Evolutionary conservation across 495 filamentous ascomycete genomes (phyloP).

Genomic region (Talaromyces adpressus): DNA sequence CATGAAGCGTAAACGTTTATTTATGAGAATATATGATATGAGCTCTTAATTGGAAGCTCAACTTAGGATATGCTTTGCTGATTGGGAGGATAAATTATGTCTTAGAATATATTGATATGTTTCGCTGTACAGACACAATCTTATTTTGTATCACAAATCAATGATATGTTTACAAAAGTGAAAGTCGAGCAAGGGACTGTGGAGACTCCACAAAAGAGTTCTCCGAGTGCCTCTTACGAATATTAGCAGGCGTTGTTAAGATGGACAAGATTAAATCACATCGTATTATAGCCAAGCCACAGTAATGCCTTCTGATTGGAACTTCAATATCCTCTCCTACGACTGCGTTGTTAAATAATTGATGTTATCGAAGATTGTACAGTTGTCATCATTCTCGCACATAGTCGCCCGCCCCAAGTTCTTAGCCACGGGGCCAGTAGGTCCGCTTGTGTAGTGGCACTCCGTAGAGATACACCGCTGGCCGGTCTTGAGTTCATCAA

Average conservation of each 20-base stretch:
- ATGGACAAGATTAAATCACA: not conserved
- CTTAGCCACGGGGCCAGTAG: conserved; percentile 2
- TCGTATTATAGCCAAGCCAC: not conserved
- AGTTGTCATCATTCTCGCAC: not conserved
- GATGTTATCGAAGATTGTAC: conserved; percentile 1
- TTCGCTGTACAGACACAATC: too few relatives aligned
- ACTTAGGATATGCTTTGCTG: too few relatives aligned
- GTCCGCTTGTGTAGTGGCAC: not conserved
- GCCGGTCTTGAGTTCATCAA: not conserved
- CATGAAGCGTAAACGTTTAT: not conserved
- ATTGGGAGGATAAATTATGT: too few relatives aligned
- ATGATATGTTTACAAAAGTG: too few relatives aligned
- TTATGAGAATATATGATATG: not conserved
- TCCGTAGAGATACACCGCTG: not conserved
- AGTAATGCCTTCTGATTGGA: not conserved
- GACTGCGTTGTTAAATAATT: not conserved
- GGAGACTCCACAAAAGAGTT: too few relatives aligned
- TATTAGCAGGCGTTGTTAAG: too few relatives aligned
- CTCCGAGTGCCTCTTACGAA: too few relatives aligned
- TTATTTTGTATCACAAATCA: too few relatives aligned
- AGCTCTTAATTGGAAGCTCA: too few relatives aligned
- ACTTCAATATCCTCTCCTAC: not conserved
- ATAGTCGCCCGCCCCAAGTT: not conserved
- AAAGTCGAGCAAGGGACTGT: too few relatives aligned
- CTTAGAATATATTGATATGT: too few relatives aligned